These are phyloP conservation scores for Escovopsis sp. DNA, from an alignment of 2,329 filamentous ascomycete species.

Conservation along the genomic window DNA sequence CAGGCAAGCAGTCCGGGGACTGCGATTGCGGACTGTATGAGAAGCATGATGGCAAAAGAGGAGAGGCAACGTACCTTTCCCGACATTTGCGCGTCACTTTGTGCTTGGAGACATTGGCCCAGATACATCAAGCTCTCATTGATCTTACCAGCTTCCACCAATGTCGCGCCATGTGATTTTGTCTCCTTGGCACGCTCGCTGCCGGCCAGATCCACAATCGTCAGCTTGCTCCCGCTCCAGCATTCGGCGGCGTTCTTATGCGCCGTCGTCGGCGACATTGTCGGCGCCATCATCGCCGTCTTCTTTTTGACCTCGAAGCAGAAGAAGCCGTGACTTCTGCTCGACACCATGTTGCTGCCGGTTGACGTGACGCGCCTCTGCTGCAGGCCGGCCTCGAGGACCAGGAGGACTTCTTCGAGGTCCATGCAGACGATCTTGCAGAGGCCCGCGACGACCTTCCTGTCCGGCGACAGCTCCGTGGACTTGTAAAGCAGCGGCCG, in stretches of 20 bases:
- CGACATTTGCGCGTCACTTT: constrained; percentile 61
- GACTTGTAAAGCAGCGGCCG: constrained; percentile 80
- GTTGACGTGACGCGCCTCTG: constrained; percentile 82
- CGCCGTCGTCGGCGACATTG: too few species aligned
- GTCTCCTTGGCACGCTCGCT: constrained; percentile 87
- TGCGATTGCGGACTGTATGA: too few species aligned
- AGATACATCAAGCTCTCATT: constrained; percentile 98
- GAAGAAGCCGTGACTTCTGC: constrained; percentile 90
- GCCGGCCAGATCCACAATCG: constrained; percentile 81
- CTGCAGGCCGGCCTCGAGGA: constrained; percentile 76
- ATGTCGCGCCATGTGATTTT: constrained; percentile 81
- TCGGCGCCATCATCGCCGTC: constrained; percentile 14
- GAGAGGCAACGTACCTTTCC: constrained; percentile 43
- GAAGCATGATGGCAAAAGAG: too few species aligned
- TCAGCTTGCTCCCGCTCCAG: constrained; percentile 68
- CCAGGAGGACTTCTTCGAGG: constrained; percentile 71
- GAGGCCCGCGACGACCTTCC: constrained; percentile 88
- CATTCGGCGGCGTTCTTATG: constrained; percentile 30
- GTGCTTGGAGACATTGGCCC: constrained; percentile 91
- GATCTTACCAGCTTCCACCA: constrained; percentile 94
- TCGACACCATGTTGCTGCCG: constrained; percentile 82
- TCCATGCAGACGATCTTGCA: constrained; percentile 77
- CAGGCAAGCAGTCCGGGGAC: not conserved
- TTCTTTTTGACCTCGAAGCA: constrained; percentile 89
- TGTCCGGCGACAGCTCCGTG: constrained; percentile 72